These are phyloP conservation scores for Ascocoryne sarcoides DNA, from an alignment of 2,329 filamentous ascomycete species.

Conservation along the genomic window DNA sequence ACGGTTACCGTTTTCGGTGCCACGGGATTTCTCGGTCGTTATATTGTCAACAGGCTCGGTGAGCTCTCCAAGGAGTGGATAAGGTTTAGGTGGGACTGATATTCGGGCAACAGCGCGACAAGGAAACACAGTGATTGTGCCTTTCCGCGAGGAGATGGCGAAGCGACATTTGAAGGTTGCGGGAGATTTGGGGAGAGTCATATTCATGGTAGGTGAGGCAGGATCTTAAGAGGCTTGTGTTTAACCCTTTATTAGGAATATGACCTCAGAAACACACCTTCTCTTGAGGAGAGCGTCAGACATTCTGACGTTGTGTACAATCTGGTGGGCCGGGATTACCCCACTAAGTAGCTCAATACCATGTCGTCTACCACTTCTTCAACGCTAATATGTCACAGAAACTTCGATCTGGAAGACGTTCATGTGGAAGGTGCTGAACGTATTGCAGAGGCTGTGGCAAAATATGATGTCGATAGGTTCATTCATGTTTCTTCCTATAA, in stretches of 20 bases:
- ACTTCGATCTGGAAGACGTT: constrained; percentile 87
- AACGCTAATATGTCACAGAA: constrained; percentile 48
- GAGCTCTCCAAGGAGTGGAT: constrained; percentile 24
- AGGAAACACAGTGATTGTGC: constrained; percentile 89
- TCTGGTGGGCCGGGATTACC: constrained; percentile 85
- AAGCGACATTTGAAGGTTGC: constrained; percentile 94
- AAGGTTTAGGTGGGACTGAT: constrained; percentile 14
- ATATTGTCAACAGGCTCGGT: constrained; percentile 94
- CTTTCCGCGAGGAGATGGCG: constrained; percentile 93
- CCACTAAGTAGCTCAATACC: constrained; percentile 65
- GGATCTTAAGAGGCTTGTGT: too few species aligned
- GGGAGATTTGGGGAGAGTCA: constrained; percentile 85
- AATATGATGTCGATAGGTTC: constrained; percentile 95
- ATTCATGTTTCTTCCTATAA: constrained; percentile 97
- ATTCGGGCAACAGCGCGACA: constrained; percentile 57
- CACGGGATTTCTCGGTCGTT: constrained; percentile 89
- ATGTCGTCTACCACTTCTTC: constrained; percentile 87
- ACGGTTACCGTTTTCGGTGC: constrained; percentile 97
- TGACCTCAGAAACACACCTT: constrained; percentile 87
- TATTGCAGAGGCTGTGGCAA: constrained; percentile 88
- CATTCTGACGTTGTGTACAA: constrained; percentile 99
- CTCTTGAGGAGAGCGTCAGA: constrained; percentile 91
- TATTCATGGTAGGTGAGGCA: constrained; percentile 58
- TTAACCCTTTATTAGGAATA: constrained; percentile 71
- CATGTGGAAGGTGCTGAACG: constrained; percentile 88